Evolutionary conservation across 805 yeast species (phyloP).

Genomic region (Starmerella etchellsii): DNA sequence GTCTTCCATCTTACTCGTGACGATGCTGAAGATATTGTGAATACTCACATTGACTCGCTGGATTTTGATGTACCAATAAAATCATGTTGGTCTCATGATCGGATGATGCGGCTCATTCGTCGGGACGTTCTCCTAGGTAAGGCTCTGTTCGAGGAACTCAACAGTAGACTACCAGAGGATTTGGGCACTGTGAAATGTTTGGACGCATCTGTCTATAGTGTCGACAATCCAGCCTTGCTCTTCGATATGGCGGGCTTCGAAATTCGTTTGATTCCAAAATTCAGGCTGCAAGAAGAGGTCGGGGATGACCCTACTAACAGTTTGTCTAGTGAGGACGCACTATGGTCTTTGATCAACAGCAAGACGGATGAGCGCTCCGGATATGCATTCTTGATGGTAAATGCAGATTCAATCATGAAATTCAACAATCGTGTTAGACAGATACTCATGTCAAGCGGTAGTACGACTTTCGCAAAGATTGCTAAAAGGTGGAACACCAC

Average conservation of each 20-base stretch:
- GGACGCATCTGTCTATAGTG: slow-evolving; percentile 78
- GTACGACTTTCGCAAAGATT: slow-evolving; percentile 85
- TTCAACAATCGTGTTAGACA: slow-evolving; percentile 80
- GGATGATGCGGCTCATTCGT: slow-evolving; percentile 79
- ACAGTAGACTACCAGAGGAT: slow-evolving; percentile 65
- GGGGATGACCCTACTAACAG: slow-evolving; percentile 24
- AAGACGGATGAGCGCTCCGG: slow-evolving; percentile 75
- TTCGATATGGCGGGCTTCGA: slow-evolving; percentile 95
- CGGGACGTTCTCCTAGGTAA: slow-evolving; percentile 86
- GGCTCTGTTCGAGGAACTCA: slow-evolving; percentile 84
- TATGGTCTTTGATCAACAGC: slow-evolving; percentile 74
- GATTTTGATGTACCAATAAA: slow-evolving; percentile 6
- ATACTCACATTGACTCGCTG: slow-evolving; percentile 35
- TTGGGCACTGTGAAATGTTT: slow-evolving; percentile 67
- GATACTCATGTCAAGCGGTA: slow-evolving; percentile 87
- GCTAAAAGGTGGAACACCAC: slow-evolving; percentile 96
- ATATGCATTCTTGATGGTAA: slow-evolving; percentile 71
- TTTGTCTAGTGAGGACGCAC: slow-evolving; percentile 44
- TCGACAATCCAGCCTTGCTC: slow-evolving; percentile 75
- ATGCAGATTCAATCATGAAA: slow-evolving; percentile 62
- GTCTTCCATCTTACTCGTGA: slow-evolving; percentile 61
- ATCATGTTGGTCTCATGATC: slow-evolving; percentile 86
- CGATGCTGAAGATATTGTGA: slow-evolving; percentile 63
- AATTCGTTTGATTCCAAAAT: slow-evolving; percentile 70
- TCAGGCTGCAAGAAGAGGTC: slow-evolving; percentile 37